Evolutionary conservation across 139 green algal genomes (phyloP), one percentile per base, ranked within the genome.

Genomic region (Cymbomonas tetramitiformis): DNA sequence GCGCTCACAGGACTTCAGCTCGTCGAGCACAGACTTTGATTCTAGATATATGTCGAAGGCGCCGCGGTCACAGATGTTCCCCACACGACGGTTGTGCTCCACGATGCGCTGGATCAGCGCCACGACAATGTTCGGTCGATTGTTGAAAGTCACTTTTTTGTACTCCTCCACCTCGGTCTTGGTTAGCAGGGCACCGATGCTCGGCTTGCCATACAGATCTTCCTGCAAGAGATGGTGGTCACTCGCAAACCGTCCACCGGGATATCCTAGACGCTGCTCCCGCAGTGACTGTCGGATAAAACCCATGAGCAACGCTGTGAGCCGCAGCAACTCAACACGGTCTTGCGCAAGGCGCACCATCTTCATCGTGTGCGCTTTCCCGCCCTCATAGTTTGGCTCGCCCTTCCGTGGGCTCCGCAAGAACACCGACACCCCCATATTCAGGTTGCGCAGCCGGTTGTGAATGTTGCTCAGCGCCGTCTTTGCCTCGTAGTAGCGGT

Each of bases 401-500:
- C 30, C 30, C 50, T 44, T 10, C 25, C 12, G 31, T 8, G 50
- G n/a, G 15, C 26, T 21, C 10, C 46, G 23, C 18, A 56, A 25
- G 29, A 48, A 52, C 3, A 46, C 44, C 25, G 21, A 33, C 33
- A 36, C 38, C 1, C 30, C 39, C 23, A 52, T 56, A 19, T 38
- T 54, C 8, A 48, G 29, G 5, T 57, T 65, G 10, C 30, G 23
- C 44, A 52, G 26, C 10, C 43, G 21, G 0, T 49, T 21, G 48
- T 41, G 26, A 2, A 56, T 7, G 24, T 38, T 19, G 26, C 46
- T 29, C 2, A 56, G 12, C 43, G 18, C 30, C 30, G 9, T 8
- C 33, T 65, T 65, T 9, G 57, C 57, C 46, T 65, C 57, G 28
- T 65, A 56, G 30, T 46, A 65, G 5, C 19, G n/a, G 1, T 36